Percentiles rank a stretch among this genome's conserved stretches.
These are phyloP conservation scores for Paxillus involutus DNA, from an alignment of 768 basidiomycete species.

Conservation along the genomic window DNA sequence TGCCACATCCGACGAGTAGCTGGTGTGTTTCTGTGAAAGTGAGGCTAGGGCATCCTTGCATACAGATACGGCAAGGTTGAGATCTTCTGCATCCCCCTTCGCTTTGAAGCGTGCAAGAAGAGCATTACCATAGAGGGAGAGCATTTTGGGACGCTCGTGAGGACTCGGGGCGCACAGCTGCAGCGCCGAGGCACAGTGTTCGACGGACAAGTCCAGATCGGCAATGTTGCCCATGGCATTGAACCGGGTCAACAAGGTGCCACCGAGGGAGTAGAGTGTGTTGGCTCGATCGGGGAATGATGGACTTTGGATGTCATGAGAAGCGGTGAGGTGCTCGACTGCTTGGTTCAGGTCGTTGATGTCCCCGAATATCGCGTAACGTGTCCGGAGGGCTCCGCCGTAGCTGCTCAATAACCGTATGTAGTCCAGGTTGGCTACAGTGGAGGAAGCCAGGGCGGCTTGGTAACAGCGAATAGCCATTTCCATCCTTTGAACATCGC, in stretches of 20 bases:
- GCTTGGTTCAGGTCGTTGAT: constrained; percentile 21
- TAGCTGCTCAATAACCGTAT: constrained; percentile 21
- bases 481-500: constrained; percentile 14
- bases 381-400: constrained; percentile 16
- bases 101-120: constrained; percentile 14
- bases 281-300: constrained; percentile 3
- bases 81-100: constrained; percentile 15
- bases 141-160: constrained; percentile 2
- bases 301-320: constrained; percentile 12
- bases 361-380: constrained; percentile 11
- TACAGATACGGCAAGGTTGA: constrained; percentile 10
- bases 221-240: constrained; percentile 1
- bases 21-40: neutral
- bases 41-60: constrained; percentile 17
- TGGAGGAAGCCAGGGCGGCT: constrained; percentile 16
- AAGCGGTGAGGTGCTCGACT: constrained; percentile 19
- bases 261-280: constrained; percentile 15
- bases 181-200: constrained; percentile 13
- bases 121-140: constrained; percentile 10
- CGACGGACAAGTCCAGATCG: constrained; percentile 19
- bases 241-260: constrained; percentile 7
- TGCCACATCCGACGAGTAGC: constrained; percentile 1
- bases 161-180: constrained; percentile 7
- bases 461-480: constrained; percentile 18
- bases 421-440: constrained; percentile 11